Percentiles rank a stretch among this genome's conserved stretches.
These are phyloP conservation scores for Eurotiales sp. DNA, from an alignment of 2,329 filamentous ascomycete genomes.

Conservation along the genomic window DNA sequence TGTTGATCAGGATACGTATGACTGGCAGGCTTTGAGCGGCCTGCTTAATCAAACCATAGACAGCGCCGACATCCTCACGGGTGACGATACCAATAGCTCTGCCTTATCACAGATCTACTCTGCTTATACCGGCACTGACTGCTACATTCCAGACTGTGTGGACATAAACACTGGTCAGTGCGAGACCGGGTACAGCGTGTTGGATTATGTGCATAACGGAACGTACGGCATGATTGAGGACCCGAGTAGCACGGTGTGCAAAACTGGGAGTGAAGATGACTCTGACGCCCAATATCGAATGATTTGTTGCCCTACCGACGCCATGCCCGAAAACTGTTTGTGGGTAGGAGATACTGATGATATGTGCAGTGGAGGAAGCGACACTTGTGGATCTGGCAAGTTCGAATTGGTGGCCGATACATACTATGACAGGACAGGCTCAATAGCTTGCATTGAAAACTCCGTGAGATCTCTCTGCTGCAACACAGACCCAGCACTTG, in stretches of 20 bases:
- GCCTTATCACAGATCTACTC: background rate
- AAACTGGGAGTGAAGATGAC: conserved; percentile 7
- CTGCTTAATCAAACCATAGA: background rate
- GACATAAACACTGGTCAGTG: conserved; percentile 9
- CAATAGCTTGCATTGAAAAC: background rate
- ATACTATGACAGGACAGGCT: background rate
- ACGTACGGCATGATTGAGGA: conserved; percentile 5
- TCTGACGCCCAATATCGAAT: conserved; percentile 8
- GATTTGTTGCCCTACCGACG: conserved; percentile 13
- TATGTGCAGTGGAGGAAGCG: background rate
- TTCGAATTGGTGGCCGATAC: conserved; percentile 1
- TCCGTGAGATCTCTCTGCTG: background rate
- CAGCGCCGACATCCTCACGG: background rate
- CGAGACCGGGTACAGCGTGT: conserved; percentile 10
- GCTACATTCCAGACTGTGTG: conserved; percentile 10
- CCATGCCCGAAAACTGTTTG: conserved; percentile 3
- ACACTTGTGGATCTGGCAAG: conserved; percentile 1
- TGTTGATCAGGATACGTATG: background rate
- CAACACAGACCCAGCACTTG: background rate
- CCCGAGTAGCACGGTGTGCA: conserved; percentile 12
- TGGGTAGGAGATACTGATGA: background rate
- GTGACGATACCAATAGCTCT: background rate
- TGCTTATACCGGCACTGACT: background rate
- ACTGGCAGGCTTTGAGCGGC: background rate
- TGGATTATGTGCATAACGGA: conserved; percentile 12